Evolutionary conservation across 129 eudicot genomes (phyloP).

Genomic region (Flaveria brownii): DNA sequence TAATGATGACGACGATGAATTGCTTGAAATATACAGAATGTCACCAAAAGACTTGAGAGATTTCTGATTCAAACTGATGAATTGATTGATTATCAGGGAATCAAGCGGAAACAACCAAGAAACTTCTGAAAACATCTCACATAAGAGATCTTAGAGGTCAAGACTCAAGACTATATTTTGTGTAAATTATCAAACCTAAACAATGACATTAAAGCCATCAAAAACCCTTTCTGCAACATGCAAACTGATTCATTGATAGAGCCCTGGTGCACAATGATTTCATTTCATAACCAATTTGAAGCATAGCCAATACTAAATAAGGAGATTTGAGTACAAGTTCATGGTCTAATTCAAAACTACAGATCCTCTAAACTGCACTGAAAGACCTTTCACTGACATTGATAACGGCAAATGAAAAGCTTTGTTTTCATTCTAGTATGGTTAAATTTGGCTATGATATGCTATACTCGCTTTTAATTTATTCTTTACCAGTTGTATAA

Average conservation of each 20-base stretch:
- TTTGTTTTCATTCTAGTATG: neutral
- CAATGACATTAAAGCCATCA: neutral
- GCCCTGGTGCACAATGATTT: neutral
- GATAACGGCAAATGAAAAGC: neutral
- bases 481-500: too few species aligned
- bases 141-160: slow-evolving; percentile 58
- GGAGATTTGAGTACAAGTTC: neutral
- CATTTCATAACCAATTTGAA: neutral
- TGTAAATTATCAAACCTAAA: neutral
- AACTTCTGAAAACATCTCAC: slow-evolving; percentile 57
- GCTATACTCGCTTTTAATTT: too few species aligned
- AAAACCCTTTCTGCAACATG: neutral
- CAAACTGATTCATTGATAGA: neutral
- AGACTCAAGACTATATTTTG: slow-evolving; percentile 13
- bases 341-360: neutral
- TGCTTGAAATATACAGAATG: slow-evolving; percentile 35
- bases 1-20: slow-evolving; percentile 24
- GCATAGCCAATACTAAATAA: neutral
- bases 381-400: neutral
- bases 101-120: slow-evolving; percentile 64
- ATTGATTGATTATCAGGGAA: slow-evolving; percentile 47
- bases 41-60: slow-evolving; percentile 47
- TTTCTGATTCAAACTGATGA: slow-evolving; percentile 51
- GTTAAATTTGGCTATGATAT: neutral
- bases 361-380: neutral